These are phyloP conservation scores for Beauveria bassiana DNA, from an alignment of 2,329 filamentous ascomycete species.

Conservation along the genomic window DNA sequence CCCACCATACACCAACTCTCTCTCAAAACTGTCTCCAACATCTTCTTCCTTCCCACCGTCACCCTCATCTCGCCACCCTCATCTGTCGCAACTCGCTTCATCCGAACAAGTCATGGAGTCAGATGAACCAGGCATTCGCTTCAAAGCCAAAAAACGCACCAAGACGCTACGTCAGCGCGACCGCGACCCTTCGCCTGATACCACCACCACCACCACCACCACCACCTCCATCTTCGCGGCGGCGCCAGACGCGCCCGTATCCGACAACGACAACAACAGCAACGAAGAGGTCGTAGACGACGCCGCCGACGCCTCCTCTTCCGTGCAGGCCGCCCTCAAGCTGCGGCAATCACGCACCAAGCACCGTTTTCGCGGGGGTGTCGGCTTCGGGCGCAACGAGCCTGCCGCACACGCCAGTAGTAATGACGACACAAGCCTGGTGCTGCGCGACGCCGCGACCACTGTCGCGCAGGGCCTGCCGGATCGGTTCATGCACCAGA, in stretches of 20 bases:
- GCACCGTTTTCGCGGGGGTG: conserved; percentile 35
- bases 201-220: conserved; percentile 7
- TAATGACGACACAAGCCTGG: conserved; percentile 19
- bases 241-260: conserved; percentile 7
- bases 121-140: conserved; percentile 30
- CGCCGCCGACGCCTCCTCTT: conserved; percentile 12
- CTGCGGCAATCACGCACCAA: conserved; percentile 45
- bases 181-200: conserved; percentile 28
- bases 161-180: conserved; percentile 49
- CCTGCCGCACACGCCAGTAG: conserved; percentile 22
- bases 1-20: no score
- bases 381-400: conserved; percentile 37
- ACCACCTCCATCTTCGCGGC: conserved; percentile 7
- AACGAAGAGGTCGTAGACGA: conserved; percentile 15
- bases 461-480: conserved; percentile 20
- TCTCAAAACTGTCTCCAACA: no score
- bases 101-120: not conserved
- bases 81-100: no score
- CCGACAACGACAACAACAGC: conserved; percentile 6
- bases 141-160: conserved; percentile 48
- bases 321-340: conserved; percentile 42
- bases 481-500: conserved; percentile 62
- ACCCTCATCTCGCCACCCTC: no score
- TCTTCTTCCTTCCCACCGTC: no score
- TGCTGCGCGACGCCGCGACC: conserved; percentile 21